A percentile compares a stretch with the other conserved stretches of the same genome.
These are phyloP conservation scores for Nitzschia sp. DNA, from an alignment of 108 stramenopile genomes.

Conservation along the genomic window DNA sequence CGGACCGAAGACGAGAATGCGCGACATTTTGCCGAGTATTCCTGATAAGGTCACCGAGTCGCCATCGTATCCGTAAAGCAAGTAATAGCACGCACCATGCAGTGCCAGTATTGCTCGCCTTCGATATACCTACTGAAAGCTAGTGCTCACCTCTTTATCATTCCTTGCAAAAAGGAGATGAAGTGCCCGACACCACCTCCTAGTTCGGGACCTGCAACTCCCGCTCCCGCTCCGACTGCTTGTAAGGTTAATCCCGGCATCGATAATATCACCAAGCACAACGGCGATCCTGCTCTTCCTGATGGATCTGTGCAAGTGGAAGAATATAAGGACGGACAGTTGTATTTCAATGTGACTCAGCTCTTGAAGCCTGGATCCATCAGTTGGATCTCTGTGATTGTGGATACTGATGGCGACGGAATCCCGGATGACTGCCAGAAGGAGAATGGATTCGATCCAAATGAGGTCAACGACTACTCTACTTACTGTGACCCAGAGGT, in stretches of 20 bases:
- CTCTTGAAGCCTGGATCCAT: neutral
- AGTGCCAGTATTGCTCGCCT: too few relatives aligned
- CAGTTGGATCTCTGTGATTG: conserved; percentile 6
- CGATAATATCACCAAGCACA: neutral
- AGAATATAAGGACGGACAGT: neutral
- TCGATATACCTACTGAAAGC: too few relatives aligned
- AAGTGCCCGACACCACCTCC: neutral
- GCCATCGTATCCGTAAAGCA: too few relatives aligned
- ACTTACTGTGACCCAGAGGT: neutral
- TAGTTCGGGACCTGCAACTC: neutral
- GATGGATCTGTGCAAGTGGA: neutral
- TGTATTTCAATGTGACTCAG: neutral
- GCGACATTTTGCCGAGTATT: too few relatives aligned
- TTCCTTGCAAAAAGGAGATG: conserved; percentile 4
- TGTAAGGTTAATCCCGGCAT: neutral
- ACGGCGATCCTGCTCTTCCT: neutral
- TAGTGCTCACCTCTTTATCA: neutral
- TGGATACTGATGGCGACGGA: conserved; percentile 5
- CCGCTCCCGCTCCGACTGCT: neutral
- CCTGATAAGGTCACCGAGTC: too few relatives aligned
- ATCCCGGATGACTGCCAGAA: conserved; percentile 4
- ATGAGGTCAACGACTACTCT: neutral
- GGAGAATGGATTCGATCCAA: conserved; percentile 3
- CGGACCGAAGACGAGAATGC: too few relatives aligned
- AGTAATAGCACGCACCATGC: too few relatives aligned